Percentiles rank a stretch among this genome's conserved stretches.
These are phyloP conservation scores for Avena atlantica DNA, from an alignment of 176 grass and related monocot genomes.

Conservation along the genomic window DNA sequence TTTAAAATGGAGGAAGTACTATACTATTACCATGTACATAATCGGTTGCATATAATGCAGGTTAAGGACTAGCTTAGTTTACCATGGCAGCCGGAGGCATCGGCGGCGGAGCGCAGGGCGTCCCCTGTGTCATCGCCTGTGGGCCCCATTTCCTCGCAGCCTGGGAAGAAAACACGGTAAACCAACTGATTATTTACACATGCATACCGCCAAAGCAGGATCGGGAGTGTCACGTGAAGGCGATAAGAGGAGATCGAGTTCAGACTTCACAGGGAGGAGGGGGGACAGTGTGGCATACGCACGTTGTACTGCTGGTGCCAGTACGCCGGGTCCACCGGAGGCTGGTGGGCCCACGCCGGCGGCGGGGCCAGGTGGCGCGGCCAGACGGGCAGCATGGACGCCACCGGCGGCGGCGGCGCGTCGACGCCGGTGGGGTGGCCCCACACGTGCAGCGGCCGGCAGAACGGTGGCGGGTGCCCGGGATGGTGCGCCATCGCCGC, in stretches of 20 bases:
- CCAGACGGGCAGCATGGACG: constrained; percentile 58
- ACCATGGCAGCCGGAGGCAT: constrained; percentile 47
- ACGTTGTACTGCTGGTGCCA: constrained; percentile 82
- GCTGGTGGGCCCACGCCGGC: constrained; percentile 46
- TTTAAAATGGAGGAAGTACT: too few relatives aligned
- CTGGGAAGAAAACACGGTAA: constrained; percentile 42
- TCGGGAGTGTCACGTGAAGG: background rate
- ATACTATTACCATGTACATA: background rate
- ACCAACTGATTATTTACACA: background rate
- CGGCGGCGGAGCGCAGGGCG: constrained; percentile 44
- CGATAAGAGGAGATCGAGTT: background rate
- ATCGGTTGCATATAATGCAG: background rate
- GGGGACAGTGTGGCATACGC: background rate
- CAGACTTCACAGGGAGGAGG: constrained; percentile 2
- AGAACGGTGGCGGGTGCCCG: constrained; percentile 31
- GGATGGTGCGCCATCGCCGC: constrained; percentile 51
- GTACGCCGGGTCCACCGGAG: constrained; percentile 59
- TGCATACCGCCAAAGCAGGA: background rate
- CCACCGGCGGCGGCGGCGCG: background rate
- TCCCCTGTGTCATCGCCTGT: constrained; percentile 47
- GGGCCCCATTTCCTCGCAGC: constrained; percentile 49
- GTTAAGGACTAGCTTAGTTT: background rate
- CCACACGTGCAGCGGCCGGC: constrained; percentile 64
- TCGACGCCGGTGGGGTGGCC: constrained; percentile 49
- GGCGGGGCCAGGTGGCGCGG: constrained; percentile 54